phyloP scores from a whole-genome alignment of 306 rosid species.

The Fragaria iinumae region DNA sequence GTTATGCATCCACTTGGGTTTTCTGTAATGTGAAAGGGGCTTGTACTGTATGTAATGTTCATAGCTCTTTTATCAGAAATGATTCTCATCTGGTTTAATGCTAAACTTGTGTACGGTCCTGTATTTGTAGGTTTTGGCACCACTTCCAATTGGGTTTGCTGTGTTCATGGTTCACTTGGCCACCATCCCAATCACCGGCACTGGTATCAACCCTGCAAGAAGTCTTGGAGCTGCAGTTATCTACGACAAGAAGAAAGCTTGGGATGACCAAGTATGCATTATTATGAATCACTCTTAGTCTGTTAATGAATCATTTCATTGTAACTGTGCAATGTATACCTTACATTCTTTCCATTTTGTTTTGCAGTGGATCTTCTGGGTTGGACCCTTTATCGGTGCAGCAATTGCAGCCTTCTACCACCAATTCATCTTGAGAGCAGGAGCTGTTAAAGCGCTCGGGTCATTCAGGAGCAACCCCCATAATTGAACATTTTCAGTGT shows the following conservation, averaged over 20 bases:
- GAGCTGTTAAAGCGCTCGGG: conserved; percentile 79
- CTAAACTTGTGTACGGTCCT: background rate
- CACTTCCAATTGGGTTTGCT: conserved; percentile 96
- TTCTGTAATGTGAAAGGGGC: background rate
- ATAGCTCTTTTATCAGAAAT: background rate
- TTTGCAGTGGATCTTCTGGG: conserved; percentile 93
- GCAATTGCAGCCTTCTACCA: conserved; percentile 96
- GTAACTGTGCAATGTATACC: background rate
- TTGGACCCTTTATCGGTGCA: conserved; percentile 88
- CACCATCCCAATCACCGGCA: conserved; percentile 88
- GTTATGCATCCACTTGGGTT: background rate
- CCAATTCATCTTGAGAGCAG: conserved; percentile 90
- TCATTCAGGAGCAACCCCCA: conserved; percentile 86
- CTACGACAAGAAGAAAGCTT: conserved; percentile 44
- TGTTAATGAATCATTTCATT: background rate
- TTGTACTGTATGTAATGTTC: background rate
- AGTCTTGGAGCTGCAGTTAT: conserved; percentile 90
- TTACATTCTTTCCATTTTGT: conserved; percentile 18
- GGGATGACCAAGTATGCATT: conserved; percentile 70
- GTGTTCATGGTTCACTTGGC: conserved; percentile 98
- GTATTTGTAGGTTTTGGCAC: conserved; percentile 75
- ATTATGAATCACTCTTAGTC: background rate
- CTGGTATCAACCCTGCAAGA: conserved; percentile 95
- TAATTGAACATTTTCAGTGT: conserved; percentile 24
- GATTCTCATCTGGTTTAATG: background rate